These are phyloP conservation scores for Nasturtium officinale DNA, from an alignment of 345 rosid species.

Conservation along the genomic window DNA sequence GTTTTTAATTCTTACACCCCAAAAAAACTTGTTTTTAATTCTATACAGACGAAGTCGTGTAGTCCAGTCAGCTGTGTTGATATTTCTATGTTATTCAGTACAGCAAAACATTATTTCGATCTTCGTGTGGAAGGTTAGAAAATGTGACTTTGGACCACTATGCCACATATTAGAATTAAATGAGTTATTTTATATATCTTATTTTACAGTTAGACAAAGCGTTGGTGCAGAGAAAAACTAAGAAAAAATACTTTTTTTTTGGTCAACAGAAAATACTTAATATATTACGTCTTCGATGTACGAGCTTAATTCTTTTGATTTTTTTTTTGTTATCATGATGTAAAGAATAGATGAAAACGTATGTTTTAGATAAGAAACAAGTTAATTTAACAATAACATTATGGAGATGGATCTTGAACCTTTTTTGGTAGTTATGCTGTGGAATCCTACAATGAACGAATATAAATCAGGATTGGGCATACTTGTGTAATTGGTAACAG, in stretches of 20 bases:
- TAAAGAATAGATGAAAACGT: not conserved
- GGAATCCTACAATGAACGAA: not conserved
- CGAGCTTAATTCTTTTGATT: not conserved
- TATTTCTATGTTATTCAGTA: not conserved
- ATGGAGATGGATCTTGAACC: not conserved
- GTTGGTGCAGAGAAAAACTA: not conserved
- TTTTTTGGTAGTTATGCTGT: too few species aligned
- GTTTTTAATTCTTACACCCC: too few species aligned
- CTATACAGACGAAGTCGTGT: conserved; percentile 9
- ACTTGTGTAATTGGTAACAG: not conserved
- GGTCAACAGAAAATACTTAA: too few species aligned
- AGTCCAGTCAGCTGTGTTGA: not conserved
- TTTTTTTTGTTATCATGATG: not conserved
- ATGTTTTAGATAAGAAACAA: not conserved
- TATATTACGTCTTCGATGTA: not conserved
- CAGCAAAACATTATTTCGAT: conserved; percentile 14
- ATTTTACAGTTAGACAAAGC: not conserved
- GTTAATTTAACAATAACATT: not conserved
- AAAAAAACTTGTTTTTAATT: too few species aligned
- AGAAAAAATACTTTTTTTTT: not conserved
- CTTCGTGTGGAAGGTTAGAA: conserved; percentile 4
- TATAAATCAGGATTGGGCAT: not conserved
- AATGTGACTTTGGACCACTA: conserved; percentile 26
- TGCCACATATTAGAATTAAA: not conserved
- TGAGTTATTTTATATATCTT: not conserved